phyloP scores from a whole-genome alignment of 2,329 filamentous ascomycete species.

The Fonsecaea pugnacius region DNA sequence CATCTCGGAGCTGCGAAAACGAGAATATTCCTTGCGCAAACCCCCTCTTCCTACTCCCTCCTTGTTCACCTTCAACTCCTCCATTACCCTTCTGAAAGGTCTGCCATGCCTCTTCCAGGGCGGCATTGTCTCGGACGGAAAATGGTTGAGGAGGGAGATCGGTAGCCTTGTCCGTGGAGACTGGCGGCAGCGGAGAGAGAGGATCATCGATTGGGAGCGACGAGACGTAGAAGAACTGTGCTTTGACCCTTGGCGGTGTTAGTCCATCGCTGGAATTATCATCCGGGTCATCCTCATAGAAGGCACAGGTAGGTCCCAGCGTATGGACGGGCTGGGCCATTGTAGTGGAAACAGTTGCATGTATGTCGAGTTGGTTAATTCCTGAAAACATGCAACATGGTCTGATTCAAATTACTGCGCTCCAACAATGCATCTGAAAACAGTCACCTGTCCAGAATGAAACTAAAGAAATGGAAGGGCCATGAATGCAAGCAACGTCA shows the following conservation, averaged over 20 bases:
- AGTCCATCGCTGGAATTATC: slow-evolving; percentile 37
- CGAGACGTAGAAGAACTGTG: slow-evolving; percentile 86
- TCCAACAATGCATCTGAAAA: background rate
- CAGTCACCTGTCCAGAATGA: background rate
- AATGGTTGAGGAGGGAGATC: slow-evolving; percentile 74
- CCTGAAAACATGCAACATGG: background rate
- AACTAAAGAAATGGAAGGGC: background rate
- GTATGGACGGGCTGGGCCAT: slow-evolving; percentile 59
- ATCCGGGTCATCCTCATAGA: slow-evolving; percentile 41
- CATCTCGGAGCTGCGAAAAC: slow-evolving; percentile 32
- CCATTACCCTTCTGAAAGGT: slow-evolving; percentile 49
- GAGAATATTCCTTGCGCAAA: slow-evolving; percentile 31
- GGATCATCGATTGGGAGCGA: slow-evolving; percentile 84
- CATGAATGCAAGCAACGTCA: background rate
- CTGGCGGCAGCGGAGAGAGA: slow-evolving; percentile 68
- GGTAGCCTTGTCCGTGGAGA: slow-evolving; percentile 54
- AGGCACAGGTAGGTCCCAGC: slow-evolving; percentile 63
- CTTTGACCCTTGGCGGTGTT: slow-evolving; percentile 62
- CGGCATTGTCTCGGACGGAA: slow-evolving; percentile 75
- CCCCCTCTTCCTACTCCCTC: slow-evolving; percentile 22
- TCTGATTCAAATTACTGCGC: background rate
- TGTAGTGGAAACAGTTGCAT: slow-evolving; percentile 6
- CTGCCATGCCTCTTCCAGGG: slow-evolving; percentile 78
- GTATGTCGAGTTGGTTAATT: background rate
- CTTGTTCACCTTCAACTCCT: slow-evolving; percentile 11